These are phyloP conservation scores for Citrus maxima DNA, from an alignment of 345 rosid species.

Conservation along the genomic window DNA sequence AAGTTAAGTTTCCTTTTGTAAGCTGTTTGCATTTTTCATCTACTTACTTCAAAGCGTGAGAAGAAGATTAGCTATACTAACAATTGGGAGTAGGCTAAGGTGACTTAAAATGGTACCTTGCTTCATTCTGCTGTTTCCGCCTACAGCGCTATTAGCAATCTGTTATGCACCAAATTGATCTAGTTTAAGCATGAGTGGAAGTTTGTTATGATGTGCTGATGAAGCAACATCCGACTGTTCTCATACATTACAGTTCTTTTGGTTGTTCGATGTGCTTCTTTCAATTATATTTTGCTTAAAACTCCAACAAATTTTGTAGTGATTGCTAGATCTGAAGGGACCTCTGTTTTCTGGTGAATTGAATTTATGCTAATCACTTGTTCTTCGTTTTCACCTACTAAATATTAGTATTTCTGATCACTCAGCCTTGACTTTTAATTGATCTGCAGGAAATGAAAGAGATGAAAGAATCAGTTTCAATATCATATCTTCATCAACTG, in stretches of 20 bases:
- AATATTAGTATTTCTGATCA: background rate
- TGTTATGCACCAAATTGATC: background rate
- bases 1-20: background rate
- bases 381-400: background rate
- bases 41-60: background rate
- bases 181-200: background rate
- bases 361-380: background rate
- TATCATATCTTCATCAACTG: slow-evolving; percentile 47
- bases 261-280: background rate
- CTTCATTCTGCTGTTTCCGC: background rate
- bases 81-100: background rate
- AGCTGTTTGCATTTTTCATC: background rate
- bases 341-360: background rate
- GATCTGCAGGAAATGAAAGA: slow-evolving; percentile 65
- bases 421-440: slow-evolving; percentile 4
- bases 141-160: background rate
- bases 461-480: slow-evolving; percentile 57
- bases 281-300: background rate
- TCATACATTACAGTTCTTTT: background rate
- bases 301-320: background rate
- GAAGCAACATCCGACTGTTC: background rate
- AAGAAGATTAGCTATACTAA: background rate
- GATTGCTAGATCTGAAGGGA: background rate
- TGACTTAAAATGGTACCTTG: background rate
- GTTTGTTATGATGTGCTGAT: background rate